A percentile compares a stretch with the other conserved stretches of the same genome.
These are phyloP conservation scores for Opeltia flavorubescens DNA, from an alignment of 495 filamentous ascomycete species.

Conservation along the genomic window DNA sequence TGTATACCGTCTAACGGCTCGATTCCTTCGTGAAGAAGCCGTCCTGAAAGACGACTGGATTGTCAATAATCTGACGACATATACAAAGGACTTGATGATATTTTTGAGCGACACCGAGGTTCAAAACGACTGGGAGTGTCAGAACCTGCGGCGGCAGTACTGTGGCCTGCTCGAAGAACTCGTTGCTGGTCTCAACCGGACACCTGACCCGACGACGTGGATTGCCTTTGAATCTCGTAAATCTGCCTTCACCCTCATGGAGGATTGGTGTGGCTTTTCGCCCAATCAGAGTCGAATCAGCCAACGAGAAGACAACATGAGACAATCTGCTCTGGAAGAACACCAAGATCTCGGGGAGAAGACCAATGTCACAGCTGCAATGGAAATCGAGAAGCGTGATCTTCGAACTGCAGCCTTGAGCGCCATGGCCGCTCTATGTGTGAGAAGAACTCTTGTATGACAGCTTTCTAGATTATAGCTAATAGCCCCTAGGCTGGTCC, in stretches of 20 bases:
- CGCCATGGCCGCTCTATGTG: slow-evolving; percentile 90
- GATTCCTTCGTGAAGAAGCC: slow-evolving; percentile 66
- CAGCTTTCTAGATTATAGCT: slow-evolving; percentile 3
- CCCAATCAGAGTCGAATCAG: slow-evolving; percentile 76
- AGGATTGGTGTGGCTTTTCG: slow-evolving; percentile 97
- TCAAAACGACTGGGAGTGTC: slow-evolving; percentile 93
- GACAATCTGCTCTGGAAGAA: slow-evolving; percentile 59
- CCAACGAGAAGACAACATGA: slow-evolving; percentile 76
- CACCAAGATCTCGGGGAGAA: slow-evolving; percentile 53
- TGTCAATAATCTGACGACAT: slow-evolving; percentile 73
- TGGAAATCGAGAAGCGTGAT: slow-evolving; percentile 93
- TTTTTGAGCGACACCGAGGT: slow-evolving; percentile 89
- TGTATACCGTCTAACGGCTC: slow-evolving; percentile 86
- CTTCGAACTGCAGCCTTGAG: slow-evolving; percentile 80
- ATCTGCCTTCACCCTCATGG: slow-evolving; percentile 90
- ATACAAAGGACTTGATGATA: slow-evolving; percentile 81
- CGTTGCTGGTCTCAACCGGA: slow-evolving; percentile 81
- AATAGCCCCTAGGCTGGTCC: slow-evolving; percentile 51
- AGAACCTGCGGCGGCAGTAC: slow-evolving; percentile 80
- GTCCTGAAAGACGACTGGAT: slow-evolving; percentile 88
- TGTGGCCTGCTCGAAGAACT: slow-evolving; percentile 87
- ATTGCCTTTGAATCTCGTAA: slow-evolving; percentile 92
- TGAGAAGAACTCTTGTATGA: slow-evolving; percentile 22
- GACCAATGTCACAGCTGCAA: slow-evolving; percentile 65
- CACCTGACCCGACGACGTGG: slow-evolving; percentile 74